Evolutionary conservation across 140 eudicot species (phyloP), one percentile per base, ranked within the genome.

Genomic region (Senecio squalidus): DNA sequence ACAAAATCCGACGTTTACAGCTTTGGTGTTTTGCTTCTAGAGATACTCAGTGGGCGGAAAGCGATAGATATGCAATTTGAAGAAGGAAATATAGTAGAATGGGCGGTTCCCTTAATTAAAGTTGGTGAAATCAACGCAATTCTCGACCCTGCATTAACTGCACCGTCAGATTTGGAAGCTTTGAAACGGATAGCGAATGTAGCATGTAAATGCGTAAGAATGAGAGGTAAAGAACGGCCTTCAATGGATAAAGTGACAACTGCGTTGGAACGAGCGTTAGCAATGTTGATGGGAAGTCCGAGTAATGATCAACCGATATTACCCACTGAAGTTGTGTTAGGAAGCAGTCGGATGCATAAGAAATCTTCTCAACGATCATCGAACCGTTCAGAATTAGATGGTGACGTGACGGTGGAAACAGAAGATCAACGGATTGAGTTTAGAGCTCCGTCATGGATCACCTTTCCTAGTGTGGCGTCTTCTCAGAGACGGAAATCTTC

Each of bases 161-260:
- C 74, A 0, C 96, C 98, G 10, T 24, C 78, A 18, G 94, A 86
- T 43, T 60, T 68, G 1, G 98, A 91, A 34, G 91, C 98, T 0
- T 40, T 91, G 46, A 86, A 69, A 72, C 66, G 94, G 52, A 86
- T 91, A 0, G 88, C 98, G 3, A 91, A 76, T 51, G 74, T 91
- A 6, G 91, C 96, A 4, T 68, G 95, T 39, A 90, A 83, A 63
- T 90, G 97, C 21, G 97, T 90, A 31, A 39, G 97, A 11, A 90
- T 90, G 97, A 75, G 95, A 61, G 97, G 97, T 14, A 90, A 90
- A 57, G 97, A 90, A 45, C 80, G 98, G 33, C 98, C 98, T 3
- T 91, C 98, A 2, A 86, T 91, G 98, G 98, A 91, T 47, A 83
- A 83, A 68, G 98, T 91, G 20, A 91, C 98, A 0, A 91, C 98